phyloP scores from a whole-genome alignment of 306 rosid species.

The Purshia tridentata region DNA sequence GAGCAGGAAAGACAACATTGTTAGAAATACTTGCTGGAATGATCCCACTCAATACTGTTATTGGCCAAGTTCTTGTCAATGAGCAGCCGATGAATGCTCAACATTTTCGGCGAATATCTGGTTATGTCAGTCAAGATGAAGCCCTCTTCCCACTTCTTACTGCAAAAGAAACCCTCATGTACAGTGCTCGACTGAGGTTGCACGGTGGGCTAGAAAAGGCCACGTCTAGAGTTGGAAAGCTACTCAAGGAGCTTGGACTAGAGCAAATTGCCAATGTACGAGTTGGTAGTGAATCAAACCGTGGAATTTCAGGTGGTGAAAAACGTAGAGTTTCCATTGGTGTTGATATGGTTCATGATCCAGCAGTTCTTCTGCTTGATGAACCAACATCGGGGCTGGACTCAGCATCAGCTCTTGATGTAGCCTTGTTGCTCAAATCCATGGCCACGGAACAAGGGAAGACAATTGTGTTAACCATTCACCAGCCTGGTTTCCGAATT shows the following conservation, averaged over 20 bases:
- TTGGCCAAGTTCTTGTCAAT: constrained; percentile 41
- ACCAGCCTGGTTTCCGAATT: constrained; percentile 45
- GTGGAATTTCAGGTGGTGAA: constrained; percentile 47
- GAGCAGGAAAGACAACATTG: constrained; percentile 49
- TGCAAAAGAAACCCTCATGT: background rate
- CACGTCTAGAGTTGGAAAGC: constrained; percentile 30
- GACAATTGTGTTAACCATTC: constrained; percentile 47
- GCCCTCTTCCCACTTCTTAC: background rate
- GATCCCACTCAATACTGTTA: constrained; percentile 28
- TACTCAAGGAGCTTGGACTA: constrained; percentile 42
- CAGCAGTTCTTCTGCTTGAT: constrained; percentile 45
- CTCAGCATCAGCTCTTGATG: constrained; percentile 46
- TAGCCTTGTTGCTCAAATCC: constrained; percentile 41
- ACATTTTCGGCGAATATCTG: constrained; percentile 38
- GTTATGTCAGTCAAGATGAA: constrained; percentile 23
- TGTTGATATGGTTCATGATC: constrained; percentile 43
- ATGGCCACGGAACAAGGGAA: constrained; percentile 42
- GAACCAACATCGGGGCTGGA: constrained; percentile 54
- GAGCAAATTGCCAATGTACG: constrained; percentile 30
- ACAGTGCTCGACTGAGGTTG: constrained; percentile 38
- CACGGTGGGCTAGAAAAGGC: constrained; percentile 32
- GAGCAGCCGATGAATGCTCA: constrained; percentile 37
- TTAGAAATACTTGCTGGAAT: constrained; percentile 44
- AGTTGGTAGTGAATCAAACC: constrained; percentile 36
- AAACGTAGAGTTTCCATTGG: constrained; percentile 45